Evolutionary conservation across 805 yeast genomes (phyloP).

Genomic region (Candida palmyrensis): DNA sequence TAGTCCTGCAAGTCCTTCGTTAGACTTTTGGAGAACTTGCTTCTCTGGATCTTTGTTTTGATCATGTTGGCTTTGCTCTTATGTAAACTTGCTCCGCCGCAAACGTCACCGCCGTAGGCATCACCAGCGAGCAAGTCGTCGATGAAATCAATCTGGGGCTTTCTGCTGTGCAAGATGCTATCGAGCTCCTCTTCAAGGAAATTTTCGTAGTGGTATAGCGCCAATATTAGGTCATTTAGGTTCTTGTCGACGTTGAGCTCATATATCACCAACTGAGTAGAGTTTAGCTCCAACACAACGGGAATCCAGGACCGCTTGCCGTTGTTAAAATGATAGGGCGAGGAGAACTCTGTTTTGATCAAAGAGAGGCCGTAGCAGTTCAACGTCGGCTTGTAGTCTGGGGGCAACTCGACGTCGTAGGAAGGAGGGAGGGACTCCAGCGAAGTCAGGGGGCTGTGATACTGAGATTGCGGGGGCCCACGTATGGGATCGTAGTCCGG

Average conservation of each 20-base stretch:
- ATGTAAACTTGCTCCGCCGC: slow-evolving; percentile 2
- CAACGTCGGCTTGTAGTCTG: slow-evolving; percentile 25
- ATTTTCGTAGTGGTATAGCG: slow-evolving; percentile 27
- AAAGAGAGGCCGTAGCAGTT: slow-evolving; percentile 29
- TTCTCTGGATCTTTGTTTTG: slow-evolving; percentile 12
- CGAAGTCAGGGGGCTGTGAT: no score
- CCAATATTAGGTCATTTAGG: slow-evolving; percentile 18
- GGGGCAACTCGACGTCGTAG: slow-evolving; percentile 9
- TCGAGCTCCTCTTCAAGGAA: slow-evolving; percentile 12
- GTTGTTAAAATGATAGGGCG: slow-evolving; percentile 30
- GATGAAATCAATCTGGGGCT: slow-evolving; percentile 3
- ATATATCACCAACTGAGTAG: slow-evolving; percentile 33
- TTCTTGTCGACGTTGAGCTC: slow-evolving; percentile 18
- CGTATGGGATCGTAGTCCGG: no score
- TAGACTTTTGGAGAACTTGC: slow-evolving; percentile 12
- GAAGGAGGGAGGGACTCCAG: no score
- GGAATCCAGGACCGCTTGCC: slow-evolving; percentile 28
- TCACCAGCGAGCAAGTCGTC: slow-evolving; percentile 23
- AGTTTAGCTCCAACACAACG: slow-evolving; percentile 33
- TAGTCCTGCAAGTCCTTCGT: slow-evolving; percentile 12
- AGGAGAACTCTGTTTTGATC: slow-evolving; percentile 29
- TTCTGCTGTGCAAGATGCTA: slow-evolving; percentile 1
- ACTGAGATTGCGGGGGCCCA: no score
- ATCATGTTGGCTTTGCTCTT: slow-evolving; percentile 13
- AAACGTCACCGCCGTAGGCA: slow-evolving; percentile 23